A percentile compares a stretch with the other conserved stretches of the same genome.
phyloP scores from a whole-genome alignment of 2,329 filamentous ascomycete genomes.

The Corinectria fuckeliana region DNA sequence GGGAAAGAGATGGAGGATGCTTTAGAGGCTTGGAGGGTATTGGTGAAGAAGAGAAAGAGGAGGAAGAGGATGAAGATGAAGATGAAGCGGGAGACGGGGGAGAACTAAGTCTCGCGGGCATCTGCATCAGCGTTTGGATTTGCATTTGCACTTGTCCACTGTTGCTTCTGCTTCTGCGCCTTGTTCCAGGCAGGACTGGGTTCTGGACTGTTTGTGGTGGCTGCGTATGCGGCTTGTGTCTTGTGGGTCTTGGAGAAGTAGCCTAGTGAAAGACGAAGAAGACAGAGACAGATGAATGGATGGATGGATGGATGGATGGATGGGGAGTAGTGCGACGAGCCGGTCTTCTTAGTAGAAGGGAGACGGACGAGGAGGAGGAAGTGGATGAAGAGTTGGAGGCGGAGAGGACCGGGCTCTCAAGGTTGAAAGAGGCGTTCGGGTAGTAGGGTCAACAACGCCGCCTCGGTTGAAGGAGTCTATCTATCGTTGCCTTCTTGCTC shows the following conservation, averaged over 20 bases:
- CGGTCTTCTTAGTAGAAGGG: background rate
- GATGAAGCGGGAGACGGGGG: slow-evolving; percentile 18
- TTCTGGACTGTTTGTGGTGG: slow-evolving; percentile 10
- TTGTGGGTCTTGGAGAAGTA: background rate
- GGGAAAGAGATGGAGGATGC: slow-evolving; percentile 10
- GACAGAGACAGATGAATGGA: background rate
- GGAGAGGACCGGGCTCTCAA: background rate
- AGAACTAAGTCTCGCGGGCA: slow-evolving; percentile 21
- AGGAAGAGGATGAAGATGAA: slow-evolving; percentile 8
- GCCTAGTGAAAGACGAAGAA: background rate
- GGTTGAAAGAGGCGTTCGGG: slow-evolving; percentile 19
- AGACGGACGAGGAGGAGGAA: background rate
- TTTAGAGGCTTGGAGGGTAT: background rate
- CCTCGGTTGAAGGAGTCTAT: slow-evolving; percentile 20
- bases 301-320: background rate
- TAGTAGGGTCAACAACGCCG: slow-evolving; percentile 13
- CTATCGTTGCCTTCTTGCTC: slow-evolving; percentile 28
- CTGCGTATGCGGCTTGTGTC: slow-evolving; percentile 4
- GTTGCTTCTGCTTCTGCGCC: slow-evolving; percentile 27
- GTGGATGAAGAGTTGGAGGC: background rate
- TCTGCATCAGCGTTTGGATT: slow-evolving; percentile 25
- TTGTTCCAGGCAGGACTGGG: slow-evolving; percentile 17
- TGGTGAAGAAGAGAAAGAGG: background rate
- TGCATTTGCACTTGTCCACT: slow-evolving; percentile 22
- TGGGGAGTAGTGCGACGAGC: background rate